Conservation (phyloP, 2,329 filamentous ascomycete genomes). For the Clarireedia monteithiana region DNA sequence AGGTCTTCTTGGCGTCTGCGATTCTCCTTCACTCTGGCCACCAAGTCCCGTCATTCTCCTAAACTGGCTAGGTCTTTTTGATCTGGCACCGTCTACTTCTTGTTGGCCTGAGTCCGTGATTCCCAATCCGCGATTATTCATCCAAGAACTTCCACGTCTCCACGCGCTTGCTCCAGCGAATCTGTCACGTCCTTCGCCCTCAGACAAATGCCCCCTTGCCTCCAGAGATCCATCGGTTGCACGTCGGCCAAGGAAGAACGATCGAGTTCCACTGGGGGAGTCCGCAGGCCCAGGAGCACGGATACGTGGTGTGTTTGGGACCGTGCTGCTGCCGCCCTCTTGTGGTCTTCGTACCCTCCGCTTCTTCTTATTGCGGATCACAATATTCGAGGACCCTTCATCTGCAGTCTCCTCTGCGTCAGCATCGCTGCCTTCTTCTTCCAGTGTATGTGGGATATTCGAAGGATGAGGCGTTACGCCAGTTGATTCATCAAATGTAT, state of each 20-base stretch:
- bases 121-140: constrained; percentile 41
- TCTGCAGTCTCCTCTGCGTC: constrained; percentile 85
- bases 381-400: constrained; percentile 49
- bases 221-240: constrained; percentile 53
- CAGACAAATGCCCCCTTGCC: constrained; percentile 59
- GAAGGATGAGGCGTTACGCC: constrained; percentile 40
- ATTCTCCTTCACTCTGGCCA: constrained; percentile 57
- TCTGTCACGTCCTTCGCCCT: constrained; percentile 65
- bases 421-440: constrained; percentile 60
- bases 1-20: constrained; percentile 48
- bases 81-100: constrained; percentile 41
- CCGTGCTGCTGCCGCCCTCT: constrained; percentile 48
- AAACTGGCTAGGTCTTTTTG: constrained; percentile 53
- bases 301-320: constrained; percentile 53
- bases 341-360: constrained; percentile 52
- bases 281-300: constrained; percentile 17
- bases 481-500: constrained; percentile 28
- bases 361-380: constrained; percentile 51
- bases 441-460: constrained; percentile 43
- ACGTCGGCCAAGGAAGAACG: constrained; percentile 49
- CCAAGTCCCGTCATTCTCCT: constrained; percentile 54
- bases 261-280: constrained; percentile 21
- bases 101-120: constrained; percentile 43
- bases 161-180: constrained; percentile 47
- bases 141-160: constrained; percentile 45